Conservation (phyloP, 1,139 yeast genomes). For the Sugiyamaella castrensis region DNA sequence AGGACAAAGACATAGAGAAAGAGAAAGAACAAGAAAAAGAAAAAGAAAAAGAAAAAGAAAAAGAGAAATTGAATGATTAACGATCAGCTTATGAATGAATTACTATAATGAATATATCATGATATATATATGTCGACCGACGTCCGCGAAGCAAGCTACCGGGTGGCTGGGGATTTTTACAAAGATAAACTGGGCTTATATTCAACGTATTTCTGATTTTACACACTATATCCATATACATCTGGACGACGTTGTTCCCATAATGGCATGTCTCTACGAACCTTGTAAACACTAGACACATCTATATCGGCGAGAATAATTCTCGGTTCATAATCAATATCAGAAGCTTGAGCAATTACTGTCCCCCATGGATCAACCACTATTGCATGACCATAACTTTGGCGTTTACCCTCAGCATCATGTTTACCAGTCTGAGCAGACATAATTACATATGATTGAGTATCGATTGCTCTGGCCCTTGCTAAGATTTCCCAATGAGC, state of each 20-base stretch:
- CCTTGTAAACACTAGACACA: constrained; percentile 42
- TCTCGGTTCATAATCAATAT: constrained; percentile 49
- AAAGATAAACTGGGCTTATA: too few species aligned
- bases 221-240: constrained; percentile 39
- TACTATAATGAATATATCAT: too few species aligned
- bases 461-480: constrained; percentile 78
- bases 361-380: constrained; percentile 93
- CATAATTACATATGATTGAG: constrained; percentile 83
- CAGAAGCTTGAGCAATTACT: constrained; percentile 59
- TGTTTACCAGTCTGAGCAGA: constrained; percentile 91
- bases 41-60: too few species aligned
- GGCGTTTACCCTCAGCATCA: constrained; percentile 42
- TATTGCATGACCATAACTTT: constrained; percentile 80
- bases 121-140: too few species aligned
- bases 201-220: too few species aligned
- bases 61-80: too few species aligned
- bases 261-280: constrained; percentile 72
- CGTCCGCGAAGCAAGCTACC: too few species aligned
- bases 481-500: constrained; percentile 88
- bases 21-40: too few species aligned
- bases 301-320: constrained; percentile 72
- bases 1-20: too few species aligned
- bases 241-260: constrained; percentile 66
- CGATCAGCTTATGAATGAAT: too few species aligned
- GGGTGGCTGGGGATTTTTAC: too few species aligned